Percentiles rank a stretch among this genome's conserved stretches.
These are phyloP conservation scores for Balakata baccata DNA, from an alignment of 345 rosid species.

Conservation along the genomic window DNA sequence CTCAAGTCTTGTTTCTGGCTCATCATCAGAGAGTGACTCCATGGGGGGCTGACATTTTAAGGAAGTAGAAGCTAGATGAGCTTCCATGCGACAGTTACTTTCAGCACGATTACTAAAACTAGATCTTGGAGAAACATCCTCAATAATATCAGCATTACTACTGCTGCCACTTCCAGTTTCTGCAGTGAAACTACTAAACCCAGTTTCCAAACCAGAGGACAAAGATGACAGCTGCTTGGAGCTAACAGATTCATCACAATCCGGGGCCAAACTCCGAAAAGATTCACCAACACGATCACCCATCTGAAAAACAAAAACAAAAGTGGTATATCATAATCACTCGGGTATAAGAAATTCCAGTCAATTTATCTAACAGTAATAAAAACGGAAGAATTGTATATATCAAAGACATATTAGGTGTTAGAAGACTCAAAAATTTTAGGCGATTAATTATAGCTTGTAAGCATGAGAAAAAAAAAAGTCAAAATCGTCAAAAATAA, in stretches of 20 bases:
- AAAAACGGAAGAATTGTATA: background rate
- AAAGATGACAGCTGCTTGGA: conserved; percentile 9
- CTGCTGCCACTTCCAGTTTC: conserved; percentile 10
- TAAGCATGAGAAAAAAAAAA: background rate
- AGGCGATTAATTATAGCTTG: background rate
- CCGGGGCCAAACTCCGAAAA: background rate
- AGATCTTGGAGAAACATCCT: background rate
- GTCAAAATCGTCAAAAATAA: background rate
- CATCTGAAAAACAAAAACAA: conserved; percentile 10
- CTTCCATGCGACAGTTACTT: background rate
- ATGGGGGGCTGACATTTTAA: background rate
- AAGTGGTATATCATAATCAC: background rate
- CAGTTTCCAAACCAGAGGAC: background rate
- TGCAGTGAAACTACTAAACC: background rate
- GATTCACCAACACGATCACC: conserved; percentile 13
- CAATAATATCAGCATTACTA: background rate
- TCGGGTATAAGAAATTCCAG: background rate
- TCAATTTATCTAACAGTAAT: background rate
- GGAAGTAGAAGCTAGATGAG: background rate
- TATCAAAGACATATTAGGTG: background rate
- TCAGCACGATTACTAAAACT: background rate
- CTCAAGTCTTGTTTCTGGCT: background rate
- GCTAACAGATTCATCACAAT: conserved; percentile 5
- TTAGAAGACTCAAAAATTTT: background rate
- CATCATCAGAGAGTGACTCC: conserved; percentile 4